Conservation (phyloP, 257 asterid species). For the Ilex asprella region DNA sequence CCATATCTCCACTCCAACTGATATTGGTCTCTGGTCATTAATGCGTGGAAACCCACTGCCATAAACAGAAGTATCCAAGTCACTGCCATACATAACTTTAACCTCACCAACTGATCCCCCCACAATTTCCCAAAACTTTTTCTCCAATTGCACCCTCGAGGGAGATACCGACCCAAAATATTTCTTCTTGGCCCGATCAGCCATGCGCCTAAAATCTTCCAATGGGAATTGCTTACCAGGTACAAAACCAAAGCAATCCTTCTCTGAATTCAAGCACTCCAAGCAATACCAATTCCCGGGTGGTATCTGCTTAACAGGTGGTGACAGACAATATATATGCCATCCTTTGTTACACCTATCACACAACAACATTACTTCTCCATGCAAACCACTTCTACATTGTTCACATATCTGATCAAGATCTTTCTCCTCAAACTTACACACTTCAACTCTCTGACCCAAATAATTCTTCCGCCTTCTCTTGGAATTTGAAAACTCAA, state of each 20-base stretch:
- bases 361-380: conserved; percentile 93
- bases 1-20: conserved; percentile 61
- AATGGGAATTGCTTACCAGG: conserved; percentile 73
- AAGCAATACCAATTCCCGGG: conserved; percentile 95
- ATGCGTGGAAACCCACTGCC: conserved; percentile 93
- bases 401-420: conserved; percentile 87
- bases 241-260: conserved; percentile 85
- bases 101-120: conserved; percentile 90
- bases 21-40: conserved; percentile 41
- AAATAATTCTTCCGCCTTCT: conserved; percentile 69
- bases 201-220: conserved; percentile 82
- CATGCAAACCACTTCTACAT: conserved; percentile 89
- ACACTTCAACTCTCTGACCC: conserved; percentile 49
- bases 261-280: conserved; percentile 84
- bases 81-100: conserved; percentile 93
- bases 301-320: conserved; percentile 73
- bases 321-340: conserved; percentile 91
- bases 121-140: conserved; percentile 94
- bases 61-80: conserved; percentile 78
- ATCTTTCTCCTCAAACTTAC: conserved; percentile 37
- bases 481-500: conserved; percentile 49
- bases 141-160: conserved; percentile 69
- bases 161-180: conserved; percentile 74
- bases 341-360: conserved; percentile 96
- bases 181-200: conserved; percentile 77